Evolutionary conservation across 2,329 filamentous ascomycete genomes (phyloP).

Genomic region (Fusarium musae): DNA sequence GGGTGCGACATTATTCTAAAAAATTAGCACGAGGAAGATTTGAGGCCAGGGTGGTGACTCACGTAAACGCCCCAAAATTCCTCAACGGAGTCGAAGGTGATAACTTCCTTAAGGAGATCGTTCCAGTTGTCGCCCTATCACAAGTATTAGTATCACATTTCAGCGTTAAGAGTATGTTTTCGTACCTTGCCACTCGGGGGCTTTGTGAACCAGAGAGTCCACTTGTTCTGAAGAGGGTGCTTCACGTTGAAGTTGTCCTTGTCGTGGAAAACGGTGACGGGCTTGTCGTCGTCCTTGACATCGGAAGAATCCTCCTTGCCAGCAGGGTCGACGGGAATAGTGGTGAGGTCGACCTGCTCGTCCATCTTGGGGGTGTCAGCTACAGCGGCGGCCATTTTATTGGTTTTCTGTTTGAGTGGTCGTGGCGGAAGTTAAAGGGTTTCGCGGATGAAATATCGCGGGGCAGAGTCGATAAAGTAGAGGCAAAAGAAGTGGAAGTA

Average conservation of each 20-base stretch:
- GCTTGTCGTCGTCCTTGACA: conserved; percentile 65
- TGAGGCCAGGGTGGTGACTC: conserved; percentile 54
- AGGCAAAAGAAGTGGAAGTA: conserved; percentile 37
- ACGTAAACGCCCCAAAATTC: conserved; percentile 99
- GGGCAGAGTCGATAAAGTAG: conserved; percentile 41
- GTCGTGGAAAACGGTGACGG: conserved; percentile 96
- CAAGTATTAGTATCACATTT: conserved; percentile 23
- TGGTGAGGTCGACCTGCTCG: conserved; percentile 73
- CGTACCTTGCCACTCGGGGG: conserved; percentile 92
- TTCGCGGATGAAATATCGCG: conserved; percentile 42
- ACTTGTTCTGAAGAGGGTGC: conserved; percentile 96
- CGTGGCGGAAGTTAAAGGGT: conserved; percentile 18
- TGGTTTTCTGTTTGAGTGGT: conserved; percentile 16
- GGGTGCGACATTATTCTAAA: conserved; percentile 96
- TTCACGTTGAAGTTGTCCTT: conserved; percentile 99
- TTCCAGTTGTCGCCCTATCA: conserved; percentile 97
- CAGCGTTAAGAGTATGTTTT: conserved; percentile 1
- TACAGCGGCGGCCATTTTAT: conserved; percentile 52
- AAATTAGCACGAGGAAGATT: conserved; percentile 16
- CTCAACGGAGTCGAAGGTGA: conserved; percentile 98
- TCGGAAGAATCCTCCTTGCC: conserved; percentile 65
- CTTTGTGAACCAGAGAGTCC: conserved; percentile 99
- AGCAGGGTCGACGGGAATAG: conserved; percentile 73
- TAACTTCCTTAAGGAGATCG: conserved; percentile 96
- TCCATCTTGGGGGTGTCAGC: conserved; percentile 53